A percentile compares a stretch with the other conserved stretches of the same genome.
Evolutionary conservation across 164 flowering plant genomes (phyloP).

Genomic region (Warburgia ugandensis): DNA sequence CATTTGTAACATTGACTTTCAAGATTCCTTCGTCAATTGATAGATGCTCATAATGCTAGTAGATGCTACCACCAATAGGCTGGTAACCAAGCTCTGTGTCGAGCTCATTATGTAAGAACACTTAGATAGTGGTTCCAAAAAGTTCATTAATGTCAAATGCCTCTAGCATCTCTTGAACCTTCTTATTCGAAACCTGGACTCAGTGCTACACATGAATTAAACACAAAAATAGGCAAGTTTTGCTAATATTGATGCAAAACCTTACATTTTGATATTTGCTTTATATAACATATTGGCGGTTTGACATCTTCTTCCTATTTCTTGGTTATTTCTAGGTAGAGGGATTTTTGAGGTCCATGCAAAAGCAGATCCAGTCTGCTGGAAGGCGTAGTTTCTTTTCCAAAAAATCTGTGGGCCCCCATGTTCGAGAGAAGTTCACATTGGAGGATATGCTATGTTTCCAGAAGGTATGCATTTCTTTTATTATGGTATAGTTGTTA

Average conservation of each 20-base stretch:
- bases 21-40: neutral
- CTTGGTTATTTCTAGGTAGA: conserved; percentile 53
- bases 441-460: conserved; percentile 98
- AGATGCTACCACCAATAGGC: neutral
- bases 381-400: conserved; percentile 91
- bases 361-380: conserved; percentile 80
- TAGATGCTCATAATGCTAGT: neutral
- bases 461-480: conserved; percentile 58
- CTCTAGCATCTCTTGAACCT: neutral
- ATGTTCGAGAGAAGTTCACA: conserved; percentile 71
- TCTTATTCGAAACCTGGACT: neutral
- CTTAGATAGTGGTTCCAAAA: neutral
- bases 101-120: neutral
- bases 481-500: neutral
- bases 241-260: neutral
- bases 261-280: neutral
- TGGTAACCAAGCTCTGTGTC: neutral
- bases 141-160: neutral
- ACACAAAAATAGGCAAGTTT: neutral
- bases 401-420: conserved; percentile 68
- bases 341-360: conserved; percentile 85
- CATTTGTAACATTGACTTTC: neutral
- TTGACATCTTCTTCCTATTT: neutral
- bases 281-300: neutral
- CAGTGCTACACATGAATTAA: neutral